Evolutionary conservation across 148 eudicot genomes (phyloP), one percentile per base, ranked within the genome.

Genomic region (Cornus florida): DNA sequence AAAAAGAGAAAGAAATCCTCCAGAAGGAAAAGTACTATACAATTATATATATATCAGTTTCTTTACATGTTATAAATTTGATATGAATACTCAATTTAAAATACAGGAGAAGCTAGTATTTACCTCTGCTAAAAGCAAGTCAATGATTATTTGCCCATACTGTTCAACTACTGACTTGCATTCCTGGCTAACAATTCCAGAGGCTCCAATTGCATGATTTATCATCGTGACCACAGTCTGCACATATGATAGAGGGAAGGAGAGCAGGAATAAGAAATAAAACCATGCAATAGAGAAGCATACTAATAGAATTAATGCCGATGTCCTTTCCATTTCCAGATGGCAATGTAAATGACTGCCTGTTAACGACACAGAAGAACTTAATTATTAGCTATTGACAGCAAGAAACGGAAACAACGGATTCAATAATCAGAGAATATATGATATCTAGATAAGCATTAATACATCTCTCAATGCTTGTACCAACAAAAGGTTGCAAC

Each of bases 131-230:
- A 81, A 17, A 23, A 93, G 91, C 80, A 89, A 77, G 67, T 91
- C 79, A n/a, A 93, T 53, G 6, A 93, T 88, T n/a, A 76, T 78
- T 78, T 83, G 82, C 59, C 97, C 97, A 77, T 93, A 91, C 74
- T 93, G 92, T 20, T 84, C 70, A 78, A 91, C 90, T 17, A 91
- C 90, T 39, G 91, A 75, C 81, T 93, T 91, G 87, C 97, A 93
- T 72, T 91, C 87, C 84, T 89, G 84, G 86, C 81, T 91, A 33
- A 84, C 92, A 22, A 95, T 90, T 77, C 98, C 97, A 74, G 86
- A 5, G 78, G 93, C 98, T 81, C 98, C 98, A 81, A 95, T 95
- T 46, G 94, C 97, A 53, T 88, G 89, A 83, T 95, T 95, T 72
- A 95, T 95, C 91, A 87, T 85, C 38, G 95, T 75, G 77, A 95